Evolutionary conservation across 441 rosid species (phyloP).

Genomic region (Bocquillonia castaneifolia): DNA sequence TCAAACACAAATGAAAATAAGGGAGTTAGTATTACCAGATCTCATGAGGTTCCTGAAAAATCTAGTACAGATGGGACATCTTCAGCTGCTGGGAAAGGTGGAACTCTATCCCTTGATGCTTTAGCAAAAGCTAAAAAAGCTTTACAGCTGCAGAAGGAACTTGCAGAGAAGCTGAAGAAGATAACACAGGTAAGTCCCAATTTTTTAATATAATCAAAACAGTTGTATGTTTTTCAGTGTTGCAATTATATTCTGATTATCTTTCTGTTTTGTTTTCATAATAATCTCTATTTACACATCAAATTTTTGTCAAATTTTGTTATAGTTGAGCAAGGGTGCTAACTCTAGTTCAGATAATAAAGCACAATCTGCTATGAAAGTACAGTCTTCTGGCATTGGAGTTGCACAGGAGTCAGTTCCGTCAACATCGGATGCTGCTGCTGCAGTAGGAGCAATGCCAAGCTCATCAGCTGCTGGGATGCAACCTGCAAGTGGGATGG

Average conservation of each 20-base stretch:
- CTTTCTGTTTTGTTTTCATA: not conserved
- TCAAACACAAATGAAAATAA: slow-evolving; percentile 95
- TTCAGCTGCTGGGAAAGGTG: slow-evolving; percentile 68
- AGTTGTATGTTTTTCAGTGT: not conserved
- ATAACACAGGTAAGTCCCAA: slow-evolving; percentile 49
- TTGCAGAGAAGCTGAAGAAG: slow-evolving; percentile 63
- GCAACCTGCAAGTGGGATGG: slow-evolving; percentile 31
- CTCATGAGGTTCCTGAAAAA: slow-evolving; percentile 99
- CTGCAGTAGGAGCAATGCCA: slow-evolving; percentile 28
- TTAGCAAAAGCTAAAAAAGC: slow-evolving; percentile 86
- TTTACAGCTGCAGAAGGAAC: slow-evolving; percentile 61
- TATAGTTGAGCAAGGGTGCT: slow-evolving; percentile 48
- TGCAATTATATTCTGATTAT: not conserved
- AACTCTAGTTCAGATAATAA: slow-evolving; percentile 39
- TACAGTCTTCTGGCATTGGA: slow-evolving; percentile 19
- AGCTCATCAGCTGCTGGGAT: slow-evolving; percentile 33
- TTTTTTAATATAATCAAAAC: not conserved
- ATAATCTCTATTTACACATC: slow-evolving; percentile 12
- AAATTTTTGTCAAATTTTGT: too few relatives aligned
- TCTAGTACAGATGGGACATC: slow-evolving; percentile 99
- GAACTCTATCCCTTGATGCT: slow-evolving; percentile 75
- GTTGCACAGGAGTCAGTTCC: slow-evolving; percentile 22
- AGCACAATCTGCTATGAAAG: slow-evolving; percentile 16
- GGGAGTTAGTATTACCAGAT: slow-evolving; percentile 95
- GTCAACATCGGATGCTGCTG: slow-evolving; percentile 25